Evolutionary conservation across 345 rosid species (phyloP), one percentile per base, ranked within the genome.

Genomic region (Camelina sativa): DNA sequence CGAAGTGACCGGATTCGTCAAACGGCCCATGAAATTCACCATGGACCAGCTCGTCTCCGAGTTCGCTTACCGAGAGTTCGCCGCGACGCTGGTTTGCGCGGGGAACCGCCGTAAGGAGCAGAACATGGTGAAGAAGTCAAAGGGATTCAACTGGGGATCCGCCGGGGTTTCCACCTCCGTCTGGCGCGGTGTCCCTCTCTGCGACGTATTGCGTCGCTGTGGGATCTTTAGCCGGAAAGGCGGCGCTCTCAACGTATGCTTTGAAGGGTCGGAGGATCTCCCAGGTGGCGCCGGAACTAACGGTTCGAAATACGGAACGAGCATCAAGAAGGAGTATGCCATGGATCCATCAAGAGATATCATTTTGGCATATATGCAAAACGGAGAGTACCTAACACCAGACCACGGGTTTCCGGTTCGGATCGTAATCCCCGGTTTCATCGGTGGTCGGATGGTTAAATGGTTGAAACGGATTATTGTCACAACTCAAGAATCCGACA

Each of bases 391-490:
- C n/a, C 71, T 94, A 28, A 52, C 86, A 0, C 96, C 99, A 0
- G 99, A 95, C 74, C 99, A 95, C 15, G 99, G 99, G 0, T 95
- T 86, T 35, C 99, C 99, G 0, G 90, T 90, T 15, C 75, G 99
- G 34, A 51, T 95, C 38, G 82, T 95, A 0, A 86, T 95, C 17
- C 99, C 99, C 0, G 99, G 99, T 7, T 92, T 82, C 52, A 95
- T 95, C 10, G 99, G 97, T 0, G 99, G 99, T 0, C 81, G 97
- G 22, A 95, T 92, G 99, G 97, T 92, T 11, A 95, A 91, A 71
- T 95, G 99, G 99, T 64, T 92, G 32, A 92, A 86, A 67, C 77
- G 92, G 40, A 92, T 95, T 13, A 73, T 90, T 1, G 97, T 95
- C 15, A 86, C 97, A 10, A 73, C 90, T 6, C 17, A 79, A 40